A percentile compares a stretch with the other conserved stretches of the same genome.
phyloP scores from a whole-genome alignment of 129 eudicot species.

The Arctium lappa region DNA sequence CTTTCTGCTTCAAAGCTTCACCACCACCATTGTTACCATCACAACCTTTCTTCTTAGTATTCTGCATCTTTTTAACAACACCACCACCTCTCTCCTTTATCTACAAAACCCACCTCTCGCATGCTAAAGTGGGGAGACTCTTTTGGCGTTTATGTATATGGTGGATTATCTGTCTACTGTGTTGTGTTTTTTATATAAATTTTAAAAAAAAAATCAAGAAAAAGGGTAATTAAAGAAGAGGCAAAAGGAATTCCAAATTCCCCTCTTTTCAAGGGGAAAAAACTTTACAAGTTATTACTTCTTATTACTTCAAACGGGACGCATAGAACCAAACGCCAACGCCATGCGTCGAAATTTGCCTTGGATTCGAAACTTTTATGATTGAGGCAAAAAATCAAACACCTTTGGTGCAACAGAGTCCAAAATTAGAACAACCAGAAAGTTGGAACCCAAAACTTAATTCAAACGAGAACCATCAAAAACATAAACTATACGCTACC shows the following conservation, averaged over 20 bases:
- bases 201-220: conserved; percentile 24
- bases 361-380: conserved; percentile 33
- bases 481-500: background rate
- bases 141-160: conserved; percentile 13
- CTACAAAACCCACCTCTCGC: conserved; percentile 35
- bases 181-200: background rate
- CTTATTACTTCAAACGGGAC: conserved; percentile 26
- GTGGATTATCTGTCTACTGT: background rate
- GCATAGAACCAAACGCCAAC: background rate
- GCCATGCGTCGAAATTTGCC: conserved; percentile 8
- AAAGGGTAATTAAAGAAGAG: conserved; percentile 5
- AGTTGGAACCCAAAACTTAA: background rate
- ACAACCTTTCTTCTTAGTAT: conserved; percentile 50
- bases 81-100: conserved; percentile 27
- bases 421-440: conserved; percentile 16
- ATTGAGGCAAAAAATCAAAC: background rate
- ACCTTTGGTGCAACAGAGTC: conserved; percentile 17
- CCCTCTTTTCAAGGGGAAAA: conserved; percentile 3
- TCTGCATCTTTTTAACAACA: conserved; percentile 29
- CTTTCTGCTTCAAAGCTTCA: conserved; percentile 40
- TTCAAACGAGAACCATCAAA: background rate
- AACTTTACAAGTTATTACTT: conserved; percentile 29
- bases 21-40: conserved; percentile 20
- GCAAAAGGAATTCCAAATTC: conserved; percentile 24
- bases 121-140: conserved; percentile 48